Conservation (phyloP, 129 eudicot species). For the Helichrysum umbraculigerum region DNA sequence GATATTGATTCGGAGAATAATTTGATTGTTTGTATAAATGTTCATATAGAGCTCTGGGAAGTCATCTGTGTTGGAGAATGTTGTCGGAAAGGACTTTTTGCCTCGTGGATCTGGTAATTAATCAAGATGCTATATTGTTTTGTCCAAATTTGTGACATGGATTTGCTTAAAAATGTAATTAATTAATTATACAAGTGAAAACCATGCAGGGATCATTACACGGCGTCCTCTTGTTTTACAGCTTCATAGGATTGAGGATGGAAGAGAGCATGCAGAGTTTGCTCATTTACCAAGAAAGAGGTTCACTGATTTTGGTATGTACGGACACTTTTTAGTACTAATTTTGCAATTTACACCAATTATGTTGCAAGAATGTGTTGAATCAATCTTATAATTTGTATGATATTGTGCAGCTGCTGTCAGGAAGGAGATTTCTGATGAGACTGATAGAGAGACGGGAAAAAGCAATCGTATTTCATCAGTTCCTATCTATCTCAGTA, state of each 20-base stretch:
- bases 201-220: constrained; percentile 77
- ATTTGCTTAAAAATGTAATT: not conserved
- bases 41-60: constrained; percentile 80
- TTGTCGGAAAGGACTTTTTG: constrained; percentile 91
- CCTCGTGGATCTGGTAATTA: constrained; percentile 97
- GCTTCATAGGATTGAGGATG: constrained; percentile 77
- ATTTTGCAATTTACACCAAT: not conserved
- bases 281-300: constrained; percentile 78
- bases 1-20: not conserved
- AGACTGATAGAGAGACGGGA: constrained; percentile 89
- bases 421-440: constrained; percentile 81
- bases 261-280: constrained; percentile 91
- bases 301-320: constrained; percentile 82
- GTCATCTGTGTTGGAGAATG: constrained; percentile 87
- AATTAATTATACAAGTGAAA: not conserved
- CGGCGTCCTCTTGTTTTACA: constrained; percentile 96
- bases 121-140: not conserved
- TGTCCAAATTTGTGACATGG: constrained; percentile 2
- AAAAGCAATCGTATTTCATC: constrained; percentile 58
- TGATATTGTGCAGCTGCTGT: constrained; percentile 62
- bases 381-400: not conserved
- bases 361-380: not conserved
- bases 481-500: constrained; percentile 85
- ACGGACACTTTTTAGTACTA: not conserved
- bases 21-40: not conserved